These are phyloP conservation scores for Cochlearia excelsa DNA, from an alignment of 345 rosid species.

Conservation along the genomic window DNA sequence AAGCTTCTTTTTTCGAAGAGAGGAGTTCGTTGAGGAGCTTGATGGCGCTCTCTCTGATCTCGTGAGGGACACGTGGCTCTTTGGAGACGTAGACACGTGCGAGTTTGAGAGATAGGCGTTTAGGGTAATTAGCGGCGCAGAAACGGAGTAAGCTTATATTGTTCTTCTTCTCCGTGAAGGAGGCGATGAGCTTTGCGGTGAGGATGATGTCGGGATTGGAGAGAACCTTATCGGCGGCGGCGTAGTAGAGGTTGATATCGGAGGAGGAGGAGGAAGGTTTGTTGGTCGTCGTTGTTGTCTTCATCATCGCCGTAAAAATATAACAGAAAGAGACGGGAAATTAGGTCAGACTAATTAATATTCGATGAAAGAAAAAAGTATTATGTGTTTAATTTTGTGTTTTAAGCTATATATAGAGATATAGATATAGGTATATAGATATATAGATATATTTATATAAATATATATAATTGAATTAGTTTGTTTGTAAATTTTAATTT, in stretches of 20 bases:
- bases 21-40: neutral
- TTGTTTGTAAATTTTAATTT: no score
- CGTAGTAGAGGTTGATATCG: neutral
- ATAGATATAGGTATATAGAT: no score
- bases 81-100: neutral
- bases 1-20: neutral
- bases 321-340: no score
- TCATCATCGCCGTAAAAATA: no score
- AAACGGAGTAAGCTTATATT: constrained; percentile 1
- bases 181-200: neutral
- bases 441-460: no score
- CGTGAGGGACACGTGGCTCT: neutral
- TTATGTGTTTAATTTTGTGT: no score
- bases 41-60: constrained; percentile 5
- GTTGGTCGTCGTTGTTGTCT: neutral
- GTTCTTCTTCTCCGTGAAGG: constrained; percentile 5
- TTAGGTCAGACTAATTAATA: no score
- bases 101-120: constrained; percentile 4
- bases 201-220: neutral
- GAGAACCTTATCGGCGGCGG: neutral
- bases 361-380: no score
- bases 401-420: no score
- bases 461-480: no score
- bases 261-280: neutral
- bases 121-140: constrained; percentile 1